phyloP scores from a whole-genome alignment of 176 grass and related monocot genomes.

The Raddia guianensis region DNA sequence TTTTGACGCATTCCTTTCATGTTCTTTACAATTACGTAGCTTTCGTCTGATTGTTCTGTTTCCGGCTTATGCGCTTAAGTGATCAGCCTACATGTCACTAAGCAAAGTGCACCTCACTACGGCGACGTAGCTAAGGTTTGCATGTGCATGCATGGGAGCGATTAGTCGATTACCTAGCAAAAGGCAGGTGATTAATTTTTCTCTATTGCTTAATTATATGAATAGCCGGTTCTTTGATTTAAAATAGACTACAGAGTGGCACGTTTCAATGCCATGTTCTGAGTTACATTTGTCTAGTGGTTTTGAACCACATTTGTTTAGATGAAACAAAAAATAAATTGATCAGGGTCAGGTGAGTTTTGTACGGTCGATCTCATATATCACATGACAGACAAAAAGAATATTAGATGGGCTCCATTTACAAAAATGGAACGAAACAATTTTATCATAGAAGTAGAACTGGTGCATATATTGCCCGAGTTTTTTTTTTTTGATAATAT shows the following conservation, averaged over 20 bases:
- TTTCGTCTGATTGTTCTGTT: neutral
- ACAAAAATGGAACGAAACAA: neutral
- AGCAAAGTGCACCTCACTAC: conserved; percentile 25
- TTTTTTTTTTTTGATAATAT: no score
- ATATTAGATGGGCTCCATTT: neutral
- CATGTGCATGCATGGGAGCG: conserved; percentile 4
- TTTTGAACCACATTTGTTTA: neutral
- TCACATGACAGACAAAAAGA: neutral
- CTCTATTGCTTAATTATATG: no score
- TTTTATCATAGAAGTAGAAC: neutral
- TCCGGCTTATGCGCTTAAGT: neutral
- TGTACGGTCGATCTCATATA: neutral
- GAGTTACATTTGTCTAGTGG: neutral
- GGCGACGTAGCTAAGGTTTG: conserved; percentile 3
- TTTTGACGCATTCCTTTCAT: conserved; percentile 46
- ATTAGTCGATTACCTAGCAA: no score
- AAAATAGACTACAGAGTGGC: no score
- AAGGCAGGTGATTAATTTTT: no score
- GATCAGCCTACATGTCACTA: conserved; percentile 22
- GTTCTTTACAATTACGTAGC: conserved; percentile 18
- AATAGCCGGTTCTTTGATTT: neutral
- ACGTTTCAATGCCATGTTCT: neutral
- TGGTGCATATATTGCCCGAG: neutral
- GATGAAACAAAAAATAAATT: neutral
- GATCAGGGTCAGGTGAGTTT: neutral